A percentile compares a stretch with the other conserved stretches of the same genome.
Evolutionary conservation across 1,284 basidiomycete genomes (phyloP).

Genomic region (Irpex lacteus): DNA sequence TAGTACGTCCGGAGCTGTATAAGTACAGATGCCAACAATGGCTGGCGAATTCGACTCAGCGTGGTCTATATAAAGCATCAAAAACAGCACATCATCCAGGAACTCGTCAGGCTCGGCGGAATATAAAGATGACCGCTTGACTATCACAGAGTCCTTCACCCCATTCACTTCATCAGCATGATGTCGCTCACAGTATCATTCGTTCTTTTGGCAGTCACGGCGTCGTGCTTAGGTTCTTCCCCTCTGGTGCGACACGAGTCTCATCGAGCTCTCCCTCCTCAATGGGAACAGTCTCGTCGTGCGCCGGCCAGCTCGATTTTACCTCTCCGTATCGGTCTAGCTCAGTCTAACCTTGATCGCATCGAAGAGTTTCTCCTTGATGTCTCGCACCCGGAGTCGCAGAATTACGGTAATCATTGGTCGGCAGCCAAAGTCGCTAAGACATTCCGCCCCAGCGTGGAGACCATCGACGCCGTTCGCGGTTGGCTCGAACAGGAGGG

Average conservation of each 20-base stretch:
- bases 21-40: no score
- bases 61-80: no score
- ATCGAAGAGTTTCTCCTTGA: conserved; percentile 41
- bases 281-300: conserved; percentile 11
- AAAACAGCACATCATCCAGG: no score
- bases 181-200: neutral
- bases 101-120: no score
- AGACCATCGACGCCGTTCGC: conserved; percentile 39
- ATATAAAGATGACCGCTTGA: no score
- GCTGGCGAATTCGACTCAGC: no score
- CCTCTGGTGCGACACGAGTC: conserved; percentile 2
- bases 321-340: conserved; percentile 44
- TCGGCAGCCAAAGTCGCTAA: conserved; percentile 32
- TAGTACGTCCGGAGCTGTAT: no score
- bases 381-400: conserved; percentile 43
- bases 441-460: conserved; percentile 41
- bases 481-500: conserved; percentile 25
- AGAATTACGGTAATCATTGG: conserved; percentile 45
- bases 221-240: conserved; percentile 35
- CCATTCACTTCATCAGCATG: neutral
- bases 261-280: neutral
- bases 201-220: conserved; percentile 8
- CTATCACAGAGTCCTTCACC: no score
- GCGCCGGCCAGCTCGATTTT: conserved; percentile 30
- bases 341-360: conserved; percentile 40